Evolutionary conservation across 805 yeast species (phyloP).

Genomic region (Nakazawaea ishiwadae): DNA sequence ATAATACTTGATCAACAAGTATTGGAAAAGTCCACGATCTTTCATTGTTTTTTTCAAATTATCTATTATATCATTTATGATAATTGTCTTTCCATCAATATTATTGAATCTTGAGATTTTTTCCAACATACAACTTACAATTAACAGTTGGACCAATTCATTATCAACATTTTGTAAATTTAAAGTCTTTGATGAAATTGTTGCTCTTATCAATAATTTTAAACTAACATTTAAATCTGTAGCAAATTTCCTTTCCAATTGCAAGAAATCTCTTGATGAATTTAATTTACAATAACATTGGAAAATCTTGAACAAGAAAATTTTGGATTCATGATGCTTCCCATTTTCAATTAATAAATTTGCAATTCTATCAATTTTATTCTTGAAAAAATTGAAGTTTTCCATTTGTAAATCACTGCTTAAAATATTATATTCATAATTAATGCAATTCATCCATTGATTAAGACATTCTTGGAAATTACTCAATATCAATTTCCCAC

Average conservation of each 20-base stretch:
- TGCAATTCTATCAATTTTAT: constrained; percentile 31
- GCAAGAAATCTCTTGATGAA: constrained; percentile 12
- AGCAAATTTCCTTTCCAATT: not conserved
- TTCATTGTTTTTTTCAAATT: constrained; percentile 12
- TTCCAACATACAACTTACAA: constrained; percentile 18
- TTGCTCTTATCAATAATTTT: constrained; percentile 20
- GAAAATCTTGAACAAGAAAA: constrained; percentile 18
- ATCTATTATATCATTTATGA: constrained; percentile 19
- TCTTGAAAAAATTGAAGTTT: constrained; percentile 17
- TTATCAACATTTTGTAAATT: constrained; percentile 13
- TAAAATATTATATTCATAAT: constrained; percentile 26
- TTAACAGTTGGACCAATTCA: constrained; percentile 17
- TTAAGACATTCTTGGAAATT: constrained; percentile 14
- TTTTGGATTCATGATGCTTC: constrained; percentile 15
- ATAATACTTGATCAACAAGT: constrained; percentile 20
- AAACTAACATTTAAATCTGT: constrained; percentile 13
- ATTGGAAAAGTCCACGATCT: constrained; percentile 14
- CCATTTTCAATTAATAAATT: constrained; percentile 23
- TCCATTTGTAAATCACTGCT: not conserved
- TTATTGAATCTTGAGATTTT: constrained; percentile 21
- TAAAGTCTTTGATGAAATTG: constrained; percentile 14
- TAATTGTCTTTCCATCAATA: constrained; percentile 15
- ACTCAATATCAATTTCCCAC: constrained; percentile 19
- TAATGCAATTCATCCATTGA: constrained; percentile 24
- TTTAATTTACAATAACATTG: constrained; percentile 14